Conservation (phyloP, 345 rosid genomes). For the Melaleuca alternifolia region DNA sequence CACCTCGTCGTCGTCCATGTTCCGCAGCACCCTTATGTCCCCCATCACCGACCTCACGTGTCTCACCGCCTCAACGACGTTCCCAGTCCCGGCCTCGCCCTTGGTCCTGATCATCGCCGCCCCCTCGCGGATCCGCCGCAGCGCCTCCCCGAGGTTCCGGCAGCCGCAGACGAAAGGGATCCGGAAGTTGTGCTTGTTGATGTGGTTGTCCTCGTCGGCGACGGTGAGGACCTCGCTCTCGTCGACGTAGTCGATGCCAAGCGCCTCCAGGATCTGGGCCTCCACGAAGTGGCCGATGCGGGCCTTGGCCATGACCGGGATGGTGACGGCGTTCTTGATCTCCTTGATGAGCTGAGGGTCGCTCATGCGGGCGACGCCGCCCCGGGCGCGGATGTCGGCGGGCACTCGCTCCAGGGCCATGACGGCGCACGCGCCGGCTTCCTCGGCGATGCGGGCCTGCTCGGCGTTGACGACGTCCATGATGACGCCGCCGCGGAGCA, state of each 20-base stretch:
- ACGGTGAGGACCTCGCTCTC: slow-evolving; percentile 28
- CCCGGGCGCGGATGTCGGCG: slow-evolving; percentile 26
- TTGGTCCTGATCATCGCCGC: slow-evolving; percentile 35
- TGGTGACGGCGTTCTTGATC: slow-evolving; percentile 26
- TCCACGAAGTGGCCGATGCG: slow-evolving; percentile 36
- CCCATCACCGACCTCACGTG: slow-evolving; percentile 36
- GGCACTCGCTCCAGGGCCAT: slow-evolving; percentile 37
- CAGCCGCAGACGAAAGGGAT: slow-evolving; percentile 35
- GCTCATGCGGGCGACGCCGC: slow-evolving; percentile 35
- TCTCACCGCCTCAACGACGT: slow-evolving; percentile 26
- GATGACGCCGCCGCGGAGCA: slow-evolving; percentile 33
- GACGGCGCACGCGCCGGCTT: slow-evolving; percentile 36
- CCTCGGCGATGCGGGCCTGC: slow-evolving; percentile 31
- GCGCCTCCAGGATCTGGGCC: slow-evolving; percentile 30
- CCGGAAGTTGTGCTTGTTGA: slow-evolving; percentile 32
- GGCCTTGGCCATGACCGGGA: slow-evolving; percentile 36
- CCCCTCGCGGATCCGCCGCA: slow-evolving; percentile 29
- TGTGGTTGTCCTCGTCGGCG: slow-evolving; percentile 27
- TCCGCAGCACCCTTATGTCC: slow-evolving; percentile 13
- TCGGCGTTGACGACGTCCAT: slow-evolving; percentile 36
- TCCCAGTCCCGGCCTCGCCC: slow-evolving; percentile 33
- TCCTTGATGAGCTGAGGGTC: slow-evolving; percentile 30
- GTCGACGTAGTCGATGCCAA: slow-evolving; percentile 28
- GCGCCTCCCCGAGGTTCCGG: slow-evolving; percentile 27
- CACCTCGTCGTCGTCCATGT: slow-evolving; percentile 36